These are phyloP conservation scores for Eleusine indica DNA, from an alignment of 176 grass and related monocot genomes.

Conservation along the genomic window DNA sequence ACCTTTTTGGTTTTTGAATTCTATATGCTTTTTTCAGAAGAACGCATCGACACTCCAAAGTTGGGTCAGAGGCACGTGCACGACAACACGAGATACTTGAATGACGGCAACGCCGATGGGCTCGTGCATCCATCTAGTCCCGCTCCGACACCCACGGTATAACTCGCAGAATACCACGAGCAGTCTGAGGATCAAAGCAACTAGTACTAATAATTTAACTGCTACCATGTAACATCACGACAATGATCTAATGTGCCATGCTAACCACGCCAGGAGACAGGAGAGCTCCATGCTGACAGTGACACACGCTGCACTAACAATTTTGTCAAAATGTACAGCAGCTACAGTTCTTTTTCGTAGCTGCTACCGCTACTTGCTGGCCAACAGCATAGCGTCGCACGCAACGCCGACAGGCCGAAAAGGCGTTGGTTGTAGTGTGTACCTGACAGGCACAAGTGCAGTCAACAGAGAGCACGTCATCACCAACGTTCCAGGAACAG, in stretches of 20 bases:
- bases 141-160: background rate
- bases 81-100: background rate
- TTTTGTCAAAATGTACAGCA: background rate
- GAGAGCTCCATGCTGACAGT: background rate
- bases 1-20: background rate
- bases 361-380: no score
- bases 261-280: background rate
- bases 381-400: background rate
- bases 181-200: background rate
- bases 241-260: background rate
- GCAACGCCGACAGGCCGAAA: conserved; percentile 9
- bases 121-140: background rate
- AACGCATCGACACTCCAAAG: background rate
- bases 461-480: conserved; percentile 26
- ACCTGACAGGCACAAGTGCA: background rate
- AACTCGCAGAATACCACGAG: background rate
- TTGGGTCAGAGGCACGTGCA: background rate
- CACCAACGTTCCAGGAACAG: background rate
- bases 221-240: no score
- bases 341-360: background rate
- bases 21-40: background rate
- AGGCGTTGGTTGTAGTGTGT: background rate
- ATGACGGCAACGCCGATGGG: background rate
- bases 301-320: background rate
- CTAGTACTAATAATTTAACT: background rate